Evolutionary conservation across 2,329 filamentous ascomycete species (phyloP).

Genomic region (Penicillium decumbens): DNA sequence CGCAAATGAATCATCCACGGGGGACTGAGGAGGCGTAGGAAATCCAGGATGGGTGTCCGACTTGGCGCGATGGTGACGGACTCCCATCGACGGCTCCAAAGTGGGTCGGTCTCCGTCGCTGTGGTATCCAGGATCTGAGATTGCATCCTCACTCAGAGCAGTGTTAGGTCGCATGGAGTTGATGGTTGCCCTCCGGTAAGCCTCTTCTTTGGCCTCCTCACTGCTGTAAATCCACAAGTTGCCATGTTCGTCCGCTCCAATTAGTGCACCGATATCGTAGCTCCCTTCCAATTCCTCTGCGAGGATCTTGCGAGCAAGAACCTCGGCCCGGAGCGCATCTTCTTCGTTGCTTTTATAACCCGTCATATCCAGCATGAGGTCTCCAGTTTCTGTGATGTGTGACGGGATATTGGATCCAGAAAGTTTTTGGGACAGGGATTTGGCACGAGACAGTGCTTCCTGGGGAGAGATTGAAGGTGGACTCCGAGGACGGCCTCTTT

Average conservation of each 20-base stretch:
- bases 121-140: slow-evolving; percentile 91
- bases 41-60: slow-evolving; percentile 66
- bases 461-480: slow-evolving; percentile 66
- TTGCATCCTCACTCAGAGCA: slow-evolving; percentile 66
- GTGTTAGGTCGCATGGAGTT: slow-evolving; percentile 49
- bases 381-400: slow-evolving; percentile 84
- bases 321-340: slow-evolving; percentile 83
- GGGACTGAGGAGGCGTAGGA: slow-evolving; percentile 55
- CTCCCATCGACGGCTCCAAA: slow-evolving; percentile 56
- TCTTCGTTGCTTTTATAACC: slow-evolving; percentile 93
- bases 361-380: slow-evolving; percentile 97
- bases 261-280: slow-evolving; percentile 92
- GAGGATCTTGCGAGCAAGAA: slow-evolving; percentile 87
- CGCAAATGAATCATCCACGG: slow-evolving; percentile 43
- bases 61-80: slow-evolving; percentile 55
- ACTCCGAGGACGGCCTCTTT: slow-evolving; percentile 59
- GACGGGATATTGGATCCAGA: slow-evolving; percentile 88
- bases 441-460: slow-evolving; percentile 78
- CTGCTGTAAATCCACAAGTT: slow-evolving; percentile 99
- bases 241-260: slow-evolving; percentile 89
- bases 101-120: slow-evolving; percentile 72
- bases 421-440: slow-evolving; percentile 78
- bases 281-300: slow-evolving; percentile 89
- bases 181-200: slow-evolving; percentile 60
- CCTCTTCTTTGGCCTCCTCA: slow-evolving; percentile 88